Evolutionary conservation across 2,329 filamentous ascomycete species (phyloP), one percentile per base, ranked within the genome.

Genomic region (Metarhizium album): DNA sequence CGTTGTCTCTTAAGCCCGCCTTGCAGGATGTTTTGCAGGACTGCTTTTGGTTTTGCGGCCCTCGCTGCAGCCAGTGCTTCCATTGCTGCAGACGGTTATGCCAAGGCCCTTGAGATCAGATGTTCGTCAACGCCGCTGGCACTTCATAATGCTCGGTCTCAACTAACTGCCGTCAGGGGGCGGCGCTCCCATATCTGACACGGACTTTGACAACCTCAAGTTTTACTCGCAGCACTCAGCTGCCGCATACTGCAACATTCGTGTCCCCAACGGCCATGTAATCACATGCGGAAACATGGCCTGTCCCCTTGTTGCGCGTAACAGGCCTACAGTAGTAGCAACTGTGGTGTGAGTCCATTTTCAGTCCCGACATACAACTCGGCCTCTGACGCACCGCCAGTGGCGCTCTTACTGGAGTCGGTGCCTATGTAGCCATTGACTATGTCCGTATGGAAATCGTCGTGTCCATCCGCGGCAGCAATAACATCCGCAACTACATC

Each of bases 401-500:
- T 24, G 74, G 70, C 7, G 45, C 53, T 9, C 31, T 58, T 24
- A 72, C 74, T 2, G 74, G 74, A 52, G 69, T 75, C 43, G 64
- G 71, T 35, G 78, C 74, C 51, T 77, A 76, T 51, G 69, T 81
- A 22, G 71, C 74, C 27, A 64, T 72, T 23, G 79, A 83, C 60
- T 54, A 67, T n/a, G 61, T 60, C 22, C 72, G 70, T 55, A 57
- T 70, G 50, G 68, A 78, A 52, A 80, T 86, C 53, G 76, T 86
- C 45, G 62, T 84, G 42, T 71, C 79, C 29, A 72, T 83, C 66
- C 76, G 80, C 40, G 83, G 84, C 57, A 78, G 75, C 47, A 64
- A 65, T 53, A 79, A 76, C 42, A 57, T 82, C 53, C 73, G 74
- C 47, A 86, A 86, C 71, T 84, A 74, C 73, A 69, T 84, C 56